Conservation (phyloP, 176 grass and related monocot species). For the Aegilops longissima region DNA sequence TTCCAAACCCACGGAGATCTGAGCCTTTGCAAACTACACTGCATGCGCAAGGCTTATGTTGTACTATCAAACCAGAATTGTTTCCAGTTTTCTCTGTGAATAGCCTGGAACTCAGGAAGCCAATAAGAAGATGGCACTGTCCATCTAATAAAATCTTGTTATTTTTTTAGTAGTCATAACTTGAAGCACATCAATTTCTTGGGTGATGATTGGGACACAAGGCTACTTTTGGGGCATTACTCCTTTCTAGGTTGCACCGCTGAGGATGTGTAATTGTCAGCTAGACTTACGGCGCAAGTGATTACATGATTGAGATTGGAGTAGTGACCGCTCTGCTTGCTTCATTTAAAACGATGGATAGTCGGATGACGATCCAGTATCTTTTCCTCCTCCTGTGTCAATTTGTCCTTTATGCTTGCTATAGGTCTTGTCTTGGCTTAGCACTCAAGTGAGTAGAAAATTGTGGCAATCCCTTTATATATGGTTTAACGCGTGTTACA, state of each 20-base stretch:
- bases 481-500: not conserved
- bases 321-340: not conserved
- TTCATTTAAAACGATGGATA: not conserved
- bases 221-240: not conserved
- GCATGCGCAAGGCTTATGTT: not conserved
- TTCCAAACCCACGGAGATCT: not conserved
- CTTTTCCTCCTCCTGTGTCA: slow-evolving; percentile 1
- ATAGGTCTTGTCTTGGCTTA: slow-evolving; percentile 25
- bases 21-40: slow-evolving; percentile 7
- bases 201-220: slow-evolving; percentile 13
- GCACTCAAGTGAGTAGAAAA: slow-evolving; percentile 19
- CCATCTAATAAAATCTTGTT: slow-evolving; percentile 18
- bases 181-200: not conserved
- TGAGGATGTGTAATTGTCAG: slow-evolving; percentile 13
- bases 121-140: slow-evolving; percentile 12
- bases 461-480: not conserved
- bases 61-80: slow-evolving; percentile 15
- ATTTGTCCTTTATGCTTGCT: slow-evolving; percentile 20
- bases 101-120: slow-evolving; percentile 27
- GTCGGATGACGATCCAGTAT: not conserved
- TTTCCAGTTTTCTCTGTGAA: slow-evolving; percentile 36
- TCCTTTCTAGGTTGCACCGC: not conserved
- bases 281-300: slow-evolving; percentile 34
- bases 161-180: not conserved
- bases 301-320: slow-evolving; percentile 12